A percentile compares a stretch with the other conserved stretches of the same genome.
These are phyloP conservation scores for Rhexocercosporidium sp. DNA, from an alignment of 2,329 filamentous ascomycete genomes.

Conservation along the genomic window DNA sequence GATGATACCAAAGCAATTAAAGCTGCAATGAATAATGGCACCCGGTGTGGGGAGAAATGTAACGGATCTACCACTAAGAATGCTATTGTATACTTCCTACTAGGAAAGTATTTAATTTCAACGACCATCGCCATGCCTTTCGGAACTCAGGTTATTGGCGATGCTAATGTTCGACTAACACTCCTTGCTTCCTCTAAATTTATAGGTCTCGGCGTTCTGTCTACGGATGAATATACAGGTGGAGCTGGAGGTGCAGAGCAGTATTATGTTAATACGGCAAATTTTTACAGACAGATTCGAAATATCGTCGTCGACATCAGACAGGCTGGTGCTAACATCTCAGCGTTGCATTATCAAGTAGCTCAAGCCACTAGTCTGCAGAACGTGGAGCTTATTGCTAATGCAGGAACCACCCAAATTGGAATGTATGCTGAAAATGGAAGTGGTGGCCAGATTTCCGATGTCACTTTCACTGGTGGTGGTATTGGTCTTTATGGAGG, in stretches of 20 bases:
- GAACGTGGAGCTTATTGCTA: background rate
- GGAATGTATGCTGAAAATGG: constrained; percentile 25
- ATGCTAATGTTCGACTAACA: constrained; percentile 57
- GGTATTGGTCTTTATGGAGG: constrained; percentile 54
- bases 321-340: too few species aligned
- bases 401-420: background rate
- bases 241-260: constrained; percentile 44
- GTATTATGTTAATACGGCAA: background rate
- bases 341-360: too few species aligned
- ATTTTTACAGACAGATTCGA: too few species aligned
- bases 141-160: constrained; percentile 25
- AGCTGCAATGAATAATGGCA: constrained; percentile 39
- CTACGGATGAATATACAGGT: constrained; percentile 63
- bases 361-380: too few species aligned
- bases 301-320: constrained; percentile 4
- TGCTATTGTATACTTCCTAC: constrained; percentile 27
- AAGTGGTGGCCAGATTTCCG: constrained; percentile 22
- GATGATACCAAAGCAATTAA: constrained; percentile 69
- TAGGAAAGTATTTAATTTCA: constrained; percentile 24
- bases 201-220: constrained; percentile 79
- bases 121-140: constrained; percentile 17
- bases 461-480: constrained; percentile 23
- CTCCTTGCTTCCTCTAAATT: constrained; percentile 74
- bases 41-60: constrained; percentile 32
- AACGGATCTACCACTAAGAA: constrained; percentile 53